These are phyloP conservation scores for Colletotrichum tropicale DNA, from an alignment of 2,329 filamentous ascomycete species.

Conservation along the genomic window DNA sequence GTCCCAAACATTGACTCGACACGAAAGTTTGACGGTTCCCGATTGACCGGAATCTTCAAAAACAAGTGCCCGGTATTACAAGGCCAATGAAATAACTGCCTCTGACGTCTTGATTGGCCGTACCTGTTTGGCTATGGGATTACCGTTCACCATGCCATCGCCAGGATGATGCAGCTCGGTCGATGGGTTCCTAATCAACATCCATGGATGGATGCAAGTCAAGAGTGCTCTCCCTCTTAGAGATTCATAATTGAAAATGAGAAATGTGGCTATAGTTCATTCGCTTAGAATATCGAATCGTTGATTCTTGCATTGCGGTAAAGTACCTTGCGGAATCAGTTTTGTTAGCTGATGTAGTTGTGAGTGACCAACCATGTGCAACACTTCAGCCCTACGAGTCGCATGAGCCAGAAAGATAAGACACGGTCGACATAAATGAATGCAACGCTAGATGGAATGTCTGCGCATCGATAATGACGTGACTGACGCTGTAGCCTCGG, in stretches of 20 bases:
- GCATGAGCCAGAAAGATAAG: neutral
- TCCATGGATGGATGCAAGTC: neutral
- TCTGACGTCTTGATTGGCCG: neutral
- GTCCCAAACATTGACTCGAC: neutral
- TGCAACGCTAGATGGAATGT: neutral
- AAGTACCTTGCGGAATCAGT: neutral
- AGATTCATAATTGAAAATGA: neutral
- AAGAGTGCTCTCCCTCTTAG: accelerated
- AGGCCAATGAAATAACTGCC: neutral
- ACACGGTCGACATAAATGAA: neutral
- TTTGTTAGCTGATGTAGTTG: neutral
- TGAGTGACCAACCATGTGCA: neutral
- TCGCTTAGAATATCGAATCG: neutral
- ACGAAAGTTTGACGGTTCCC: neutral
- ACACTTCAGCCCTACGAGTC: neutral
- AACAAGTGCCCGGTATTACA: neutral
- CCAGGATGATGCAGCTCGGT: neutral
- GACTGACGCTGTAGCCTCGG: neutral
- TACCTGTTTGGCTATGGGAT: neutral
- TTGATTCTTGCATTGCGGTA: neutral
- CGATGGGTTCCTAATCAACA: neutral
- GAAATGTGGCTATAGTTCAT: no score
- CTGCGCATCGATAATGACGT: neutral
- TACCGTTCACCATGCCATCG: neutral
- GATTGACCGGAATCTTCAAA: neutral